phyloP scores from a whole-genome alignment of 1,284 basidiomycete genomes.

The Tranzscheliella williamsii region DNA sequence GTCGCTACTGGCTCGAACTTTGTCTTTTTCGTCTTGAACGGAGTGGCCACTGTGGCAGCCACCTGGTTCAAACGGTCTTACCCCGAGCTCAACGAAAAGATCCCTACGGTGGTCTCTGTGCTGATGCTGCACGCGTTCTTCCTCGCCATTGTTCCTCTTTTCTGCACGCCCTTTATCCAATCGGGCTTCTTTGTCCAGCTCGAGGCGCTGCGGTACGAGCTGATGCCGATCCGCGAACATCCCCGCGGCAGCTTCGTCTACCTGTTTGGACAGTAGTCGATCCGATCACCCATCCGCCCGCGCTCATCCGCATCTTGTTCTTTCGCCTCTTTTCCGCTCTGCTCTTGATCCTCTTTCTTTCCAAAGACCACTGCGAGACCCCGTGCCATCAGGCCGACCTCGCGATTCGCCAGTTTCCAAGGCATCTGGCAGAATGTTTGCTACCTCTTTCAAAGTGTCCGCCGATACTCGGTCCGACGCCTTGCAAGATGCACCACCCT shows the following conservation, averaged over 20 bases:
- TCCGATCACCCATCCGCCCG: not conserved
- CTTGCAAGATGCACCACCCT: no score
- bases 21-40: conserved; percentile 57
- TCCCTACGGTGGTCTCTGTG: conserved; percentile 44
- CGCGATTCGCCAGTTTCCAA: no score
- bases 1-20: conserved; percentile 57
- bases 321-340: not conserved
- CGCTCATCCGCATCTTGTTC: not conserved
- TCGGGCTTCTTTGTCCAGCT: conserved; percentile 54
- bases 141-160: conserved; percentile 46
- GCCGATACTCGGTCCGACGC: no score
- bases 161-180: conserved; percentile 55
- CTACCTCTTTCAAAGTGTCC: no score
- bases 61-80: conserved; percentile 50
- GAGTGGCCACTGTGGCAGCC: conserved; percentile 49
- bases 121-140: conserved; percentile 51
- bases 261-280: conserved; percentile 42
- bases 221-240: conserved; percentile 37
- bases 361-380: no score
- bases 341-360: not conserved
- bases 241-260: conserved; percentile 51
- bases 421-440: no score
- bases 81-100: conserved; percentile 45
- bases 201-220: conserved; percentile 48
- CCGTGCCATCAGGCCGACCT: no score